These are phyloP conservation scores for Clitocybe nebularis DNA, from an alignment of 1,284 basidiomycete species.

Conservation along the genomic window DNA sequence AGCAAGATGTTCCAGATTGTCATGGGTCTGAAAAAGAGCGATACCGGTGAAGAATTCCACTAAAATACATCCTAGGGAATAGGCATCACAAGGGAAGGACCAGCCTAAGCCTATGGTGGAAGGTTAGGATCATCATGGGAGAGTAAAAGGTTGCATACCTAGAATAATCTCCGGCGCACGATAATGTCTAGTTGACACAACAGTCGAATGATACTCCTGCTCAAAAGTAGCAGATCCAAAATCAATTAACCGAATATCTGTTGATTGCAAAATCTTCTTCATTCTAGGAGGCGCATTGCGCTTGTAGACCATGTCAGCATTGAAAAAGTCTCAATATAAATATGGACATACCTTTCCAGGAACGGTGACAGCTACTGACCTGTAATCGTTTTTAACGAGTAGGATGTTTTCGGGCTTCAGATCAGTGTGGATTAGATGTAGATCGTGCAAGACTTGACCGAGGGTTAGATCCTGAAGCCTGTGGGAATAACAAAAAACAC, in stretches of 20 bases:
- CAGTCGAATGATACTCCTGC: slow-evolving; percentile 96
- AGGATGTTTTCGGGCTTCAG: slow-evolving; percentile 99
- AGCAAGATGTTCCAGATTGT: slow-evolving; percentile 97
- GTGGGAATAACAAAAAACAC: slow-evolving; percentile 29
- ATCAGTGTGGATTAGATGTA: slow-evolving; percentile 95
- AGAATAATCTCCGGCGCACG: slow-evolving; percentile 99
- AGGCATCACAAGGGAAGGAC: slow-evolving; percentile 98
- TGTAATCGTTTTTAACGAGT: slow-evolving; percentile 83
- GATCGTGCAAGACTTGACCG: slow-evolving; percentile 79
- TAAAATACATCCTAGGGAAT: slow-evolving; percentile 97
- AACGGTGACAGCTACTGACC: slow-evolving; percentile 50
- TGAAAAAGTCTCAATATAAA: neutral
- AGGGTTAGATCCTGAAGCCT: slow-evolving; percentile 15
- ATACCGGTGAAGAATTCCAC: slow-evolving; percentile 99
- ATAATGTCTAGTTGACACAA: slow-evolving; percentile 97
- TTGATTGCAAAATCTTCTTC: slow-evolving; percentile 79
- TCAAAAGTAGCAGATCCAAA: slow-evolving; percentile 99
- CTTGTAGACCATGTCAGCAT: slow-evolving; percentile 30
- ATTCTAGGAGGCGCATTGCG: slow-evolving; percentile 56
- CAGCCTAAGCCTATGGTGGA: slow-evolving; percentile 78
- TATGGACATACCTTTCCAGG: slow-evolving; percentile 49
- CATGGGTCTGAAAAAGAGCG: slow-evolving; percentile 97
- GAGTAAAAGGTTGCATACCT: slow-evolving; percentile 47
- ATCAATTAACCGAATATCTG: slow-evolving; percentile 96
- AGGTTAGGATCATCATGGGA: slow-evolving; percentile 11